phyloP scores from a whole-genome alignment of 768 basidiomycete genomes.

The Pulveroboletus sp. region DNA sequence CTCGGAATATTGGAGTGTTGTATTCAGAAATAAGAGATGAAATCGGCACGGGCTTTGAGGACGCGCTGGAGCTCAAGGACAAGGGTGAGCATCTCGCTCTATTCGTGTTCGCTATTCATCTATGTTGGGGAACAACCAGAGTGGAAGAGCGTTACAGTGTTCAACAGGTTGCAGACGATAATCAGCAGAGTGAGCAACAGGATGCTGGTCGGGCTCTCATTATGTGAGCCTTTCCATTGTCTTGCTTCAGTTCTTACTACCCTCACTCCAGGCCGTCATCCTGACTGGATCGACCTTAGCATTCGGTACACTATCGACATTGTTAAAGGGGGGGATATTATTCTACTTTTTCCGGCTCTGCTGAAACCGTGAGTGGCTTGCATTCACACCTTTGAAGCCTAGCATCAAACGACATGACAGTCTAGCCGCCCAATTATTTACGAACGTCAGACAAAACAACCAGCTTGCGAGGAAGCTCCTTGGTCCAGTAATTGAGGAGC shows the following conservation, averaged over 20 bases:
- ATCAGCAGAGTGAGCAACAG: constrained; percentile 39
- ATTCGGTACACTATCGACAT: constrained; percentile 29
- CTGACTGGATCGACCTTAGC: constrained; percentile 32
- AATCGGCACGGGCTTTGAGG: constrained; percentile 35
- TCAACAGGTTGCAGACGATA: constrained; percentile 5
- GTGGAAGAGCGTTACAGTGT: constrained; percentile 34
- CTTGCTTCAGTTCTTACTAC: neutral
- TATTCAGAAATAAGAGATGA: constrained; percentile 44
- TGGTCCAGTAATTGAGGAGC: constrained; percentile 28
- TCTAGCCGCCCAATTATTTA: constrained; percentile 7
- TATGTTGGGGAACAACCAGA: constrained; percentile 21
- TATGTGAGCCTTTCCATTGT: constrained; percentile 30
- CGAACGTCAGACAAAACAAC: neutral
- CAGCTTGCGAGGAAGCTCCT: constrained; percentile 13
- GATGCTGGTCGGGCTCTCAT: constrained; percentile 44
- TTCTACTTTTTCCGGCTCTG: constrained; percentile 28
- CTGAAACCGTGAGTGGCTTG: neutral
- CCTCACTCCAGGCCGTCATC: constrained; percentile 34
- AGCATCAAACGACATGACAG: neutral
- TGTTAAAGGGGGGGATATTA: constrained; percentile 9
- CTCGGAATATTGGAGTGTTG: constrained; percentile 34
- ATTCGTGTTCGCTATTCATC: neutral
- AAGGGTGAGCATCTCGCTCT: constrained; percentile 5
- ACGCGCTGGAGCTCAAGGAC: constrained; percentile 25
- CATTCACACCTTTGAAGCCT: neutral